Evolutionary conservation across 1,284 basidiomycete genomes (phyloP), one percentile per base, ranked within the genome.

Genomic region (Cryptococcus sp.): DNA sequence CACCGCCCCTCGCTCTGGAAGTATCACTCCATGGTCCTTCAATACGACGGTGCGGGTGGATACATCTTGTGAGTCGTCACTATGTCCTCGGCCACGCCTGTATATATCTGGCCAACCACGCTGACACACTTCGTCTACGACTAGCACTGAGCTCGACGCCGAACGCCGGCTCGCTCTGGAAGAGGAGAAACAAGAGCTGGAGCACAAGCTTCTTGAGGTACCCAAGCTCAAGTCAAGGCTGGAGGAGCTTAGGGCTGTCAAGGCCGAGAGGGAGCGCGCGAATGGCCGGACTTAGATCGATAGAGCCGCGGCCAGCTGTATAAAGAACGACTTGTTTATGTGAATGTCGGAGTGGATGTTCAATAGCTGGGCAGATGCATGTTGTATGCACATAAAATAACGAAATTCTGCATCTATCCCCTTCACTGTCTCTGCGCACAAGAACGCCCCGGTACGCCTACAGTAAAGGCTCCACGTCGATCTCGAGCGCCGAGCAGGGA

Each of bases 401-500:
- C 28, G 28, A 33, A 9, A 33, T 9, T 9, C 28, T 33, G 28
- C 28, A 33, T 33, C 28, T 33, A 33, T 9, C 28, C 4, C 9
- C 28, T 33, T 4, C 28, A 33, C 28, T 33, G 9, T 9, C 28
- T 5, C 28, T 33, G 28, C 28, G 28, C 9, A 24, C 33, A 33
- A 7, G 21, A 4, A 45, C 28, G 28, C 28, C 28, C 28, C 28
- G 28, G 5, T 33, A 4, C 28, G 28, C 55, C 78, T 88, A 92
- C 79, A 91, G 86, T 82, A 98, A 92, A 15, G 87, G 88, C 77
- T 96, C 91, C 49, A 98, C 81, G 49, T 87, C 88, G 74, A 98
- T 91, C 82, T 99, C 96, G 58, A 99, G 80, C 11, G 87, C 87
- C 16, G 93, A 96, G 77, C 93, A 97, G n/a, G 95, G 96, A 78